Evolutionary conservation across 306 rosid genomes (phyloP).

Genomic region (Fragaria vesca): DNA sequence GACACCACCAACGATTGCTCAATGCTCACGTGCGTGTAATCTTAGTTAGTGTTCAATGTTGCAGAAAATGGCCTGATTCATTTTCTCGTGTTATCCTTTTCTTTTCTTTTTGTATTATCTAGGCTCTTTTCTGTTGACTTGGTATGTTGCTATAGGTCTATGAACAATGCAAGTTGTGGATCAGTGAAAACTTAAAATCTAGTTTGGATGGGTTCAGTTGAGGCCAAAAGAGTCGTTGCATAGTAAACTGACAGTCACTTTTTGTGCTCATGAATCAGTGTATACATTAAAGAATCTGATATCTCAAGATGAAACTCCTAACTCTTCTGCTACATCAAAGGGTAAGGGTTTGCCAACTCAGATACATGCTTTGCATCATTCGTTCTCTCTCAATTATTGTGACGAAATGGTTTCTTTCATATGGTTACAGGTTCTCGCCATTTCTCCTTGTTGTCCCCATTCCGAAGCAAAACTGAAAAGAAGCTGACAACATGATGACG

Average conservation of each 20-base stretch:
- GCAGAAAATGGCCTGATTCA: neutral
- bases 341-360: conserved; percentile 48
- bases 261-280: conserved; percentile 46
- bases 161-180: neutral
- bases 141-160: neutral
- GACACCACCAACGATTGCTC: neutral
- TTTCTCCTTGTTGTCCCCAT: conserved; percentile 90
- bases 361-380: conserved; percentile 12
- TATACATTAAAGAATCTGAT: conserved; percentile 82
- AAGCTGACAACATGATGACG: conserved; percentile 46
- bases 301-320: conserved; percentile 78
- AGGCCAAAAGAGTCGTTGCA: neutral
- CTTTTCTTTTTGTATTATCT: neutral
- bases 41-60: neutral
- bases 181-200: neutral
- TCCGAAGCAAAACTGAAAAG: conserved; percentile 84
- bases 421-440: conserved; percentile 74
- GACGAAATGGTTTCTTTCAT: conserved; percentile 13
- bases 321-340: conserved; percentile 61
- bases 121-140: neutral
- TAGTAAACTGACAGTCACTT: conserved; percentile 24
- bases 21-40: neutral
- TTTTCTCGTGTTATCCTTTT: neutral
- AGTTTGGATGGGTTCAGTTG: neutral
- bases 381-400: conserved; percentile 4